phyloP scores from a whole-genome alignment of 1,284 basidiomycete species.

The Melampsora americana region DNA sequence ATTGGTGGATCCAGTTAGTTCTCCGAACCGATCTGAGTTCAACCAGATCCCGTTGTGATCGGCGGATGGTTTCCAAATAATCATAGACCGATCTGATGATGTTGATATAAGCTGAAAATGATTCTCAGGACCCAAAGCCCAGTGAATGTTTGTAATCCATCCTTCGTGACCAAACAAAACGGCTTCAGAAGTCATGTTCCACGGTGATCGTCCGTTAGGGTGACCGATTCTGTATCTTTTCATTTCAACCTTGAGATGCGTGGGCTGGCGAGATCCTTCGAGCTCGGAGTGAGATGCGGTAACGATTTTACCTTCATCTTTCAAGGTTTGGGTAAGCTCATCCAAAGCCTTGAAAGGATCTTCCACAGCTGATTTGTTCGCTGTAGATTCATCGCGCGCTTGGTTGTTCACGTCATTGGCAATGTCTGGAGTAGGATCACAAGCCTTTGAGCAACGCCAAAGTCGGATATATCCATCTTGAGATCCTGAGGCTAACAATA shows the following conservation, averaged over 20 bases:
- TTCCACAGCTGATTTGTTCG: neutral
- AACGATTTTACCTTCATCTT: constrained; percentile 73
- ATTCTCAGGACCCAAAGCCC: constrained; percentile 57
- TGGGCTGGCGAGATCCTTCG: constrained; percentile 72
- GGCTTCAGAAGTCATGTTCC: constrained; percentile 78
- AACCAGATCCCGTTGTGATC: constrained; percentile 67
- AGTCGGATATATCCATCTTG: constrained; percentile 86
- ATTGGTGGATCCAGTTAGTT: constrained; percentile 74
- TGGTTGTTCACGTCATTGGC: constrained; percentile 26
- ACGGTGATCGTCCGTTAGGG: constrained; percentile 58
- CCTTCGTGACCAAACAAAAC: constrained; percentile 87
- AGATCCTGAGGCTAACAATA: constrained; percentile 78
- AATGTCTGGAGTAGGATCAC: neutral
- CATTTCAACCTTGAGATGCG: constrained; percentile 55
- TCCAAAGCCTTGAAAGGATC: constrained; percentile 42
- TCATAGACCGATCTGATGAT: constrained; percentile 85
- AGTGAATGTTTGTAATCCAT: constrained; percentile 78
- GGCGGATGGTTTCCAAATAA: constrained; percentile 74
- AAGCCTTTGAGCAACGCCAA: constrained; percentile 65
- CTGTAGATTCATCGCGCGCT: constrained; percentile 45
- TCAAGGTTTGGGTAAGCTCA: constrained; percentile 63
- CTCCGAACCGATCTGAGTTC: constrained; percentile 81
- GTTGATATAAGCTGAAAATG: constrained; percentile 70
- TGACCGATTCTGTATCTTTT: constrained; percentile 52
- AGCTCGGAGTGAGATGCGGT: constrained; percentile 48